Evolutionary conservation across 2,329 filamentous ascomycete species (phyloP).

Genomic region (Cercospora sojina): DNA sequence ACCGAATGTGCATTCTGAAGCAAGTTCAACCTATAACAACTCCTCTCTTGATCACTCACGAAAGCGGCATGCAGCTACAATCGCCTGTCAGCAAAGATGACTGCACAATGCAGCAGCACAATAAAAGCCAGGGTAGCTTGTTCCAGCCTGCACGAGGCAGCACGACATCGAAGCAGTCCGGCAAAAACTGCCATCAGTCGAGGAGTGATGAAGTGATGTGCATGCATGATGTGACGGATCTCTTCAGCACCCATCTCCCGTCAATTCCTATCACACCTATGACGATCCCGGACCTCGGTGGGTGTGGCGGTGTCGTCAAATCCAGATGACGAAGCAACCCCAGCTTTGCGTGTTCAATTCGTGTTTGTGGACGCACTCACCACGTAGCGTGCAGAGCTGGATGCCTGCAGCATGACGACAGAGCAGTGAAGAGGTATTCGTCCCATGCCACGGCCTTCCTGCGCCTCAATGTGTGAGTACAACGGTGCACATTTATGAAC

Average conservation of each 20-base stretch:
- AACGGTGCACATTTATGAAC: not conserved
- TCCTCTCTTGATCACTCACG: not conserved
- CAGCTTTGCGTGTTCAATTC: not conserved
- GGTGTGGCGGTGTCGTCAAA: not conserved
- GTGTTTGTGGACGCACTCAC: not conserved
- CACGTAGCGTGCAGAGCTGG: not conserved
- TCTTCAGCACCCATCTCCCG: not conserved
- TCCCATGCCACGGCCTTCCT: not conserved
- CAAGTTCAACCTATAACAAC: not conserved
- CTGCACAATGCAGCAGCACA: not conserved
- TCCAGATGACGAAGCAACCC: not conserved
- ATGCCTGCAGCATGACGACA: not conserved
- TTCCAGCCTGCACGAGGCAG: not conserved
- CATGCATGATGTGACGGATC: not conserved
- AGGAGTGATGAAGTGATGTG: not conserved
- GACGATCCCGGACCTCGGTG: not conserved
- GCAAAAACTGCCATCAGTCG: not conserved
- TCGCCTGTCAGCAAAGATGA: not conserved
- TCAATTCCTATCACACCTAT: not conserved
- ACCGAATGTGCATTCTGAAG: not conserved
- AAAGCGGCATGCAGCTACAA: not conserved
- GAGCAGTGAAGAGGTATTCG: not conserved
- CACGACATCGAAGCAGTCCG: not conserved
- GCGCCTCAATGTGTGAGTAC: not conserved
- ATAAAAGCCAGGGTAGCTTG: not conserved